Conservation (phyloP, 2,329 filamentous ascomycete species). For the Aureobasidium melanogenum region DNA sequence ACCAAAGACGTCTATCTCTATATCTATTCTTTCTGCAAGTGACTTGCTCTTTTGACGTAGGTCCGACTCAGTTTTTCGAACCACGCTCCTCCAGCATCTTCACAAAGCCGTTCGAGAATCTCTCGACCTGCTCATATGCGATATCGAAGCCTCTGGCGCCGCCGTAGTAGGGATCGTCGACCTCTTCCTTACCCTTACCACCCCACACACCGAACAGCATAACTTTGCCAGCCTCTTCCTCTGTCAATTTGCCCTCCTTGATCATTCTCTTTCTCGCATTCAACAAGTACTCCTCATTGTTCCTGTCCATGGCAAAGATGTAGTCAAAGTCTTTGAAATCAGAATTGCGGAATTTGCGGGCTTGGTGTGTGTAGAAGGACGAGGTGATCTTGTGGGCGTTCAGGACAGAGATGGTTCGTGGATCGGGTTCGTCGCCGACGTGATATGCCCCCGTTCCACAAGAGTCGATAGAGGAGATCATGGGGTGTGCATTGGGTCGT, state of each 20-base stretch:
- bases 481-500: constrained; percentile 36
- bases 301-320: constrained; percentile 86
- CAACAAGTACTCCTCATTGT: constrained; percentile 65
- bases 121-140: constrained; percentile 74
- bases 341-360: constrained; percentile 58
- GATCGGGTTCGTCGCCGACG: constrained; percentile 57
- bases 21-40: neutral
- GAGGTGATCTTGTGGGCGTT: constrained; percentile 62
- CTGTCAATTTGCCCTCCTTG: constrained; percentile 24
- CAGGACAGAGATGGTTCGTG: constrained; percentile 74
- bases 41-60: neutral
- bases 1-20: neutral
- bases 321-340: constrained; percentile 89
- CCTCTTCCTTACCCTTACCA: constrained; percentile 53
- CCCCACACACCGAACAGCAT: constrained; percentile 77
- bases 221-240: constrained; percentile 36
- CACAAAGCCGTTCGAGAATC: constrained; percentile 71
- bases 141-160: constrained; percentile 68
- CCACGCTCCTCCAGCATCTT: constrained; percentile 42
- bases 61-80: neutral
- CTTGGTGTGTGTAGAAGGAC: constrained; percentile 58
- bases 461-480: constrained; percentile 67
- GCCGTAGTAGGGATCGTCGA: constrained; percentile 92
- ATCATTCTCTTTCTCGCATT: constrained; percentile 47
- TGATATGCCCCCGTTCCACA: constrained; percentile 91